A percentile compares a stretch with the other conserved stretches of the same genome.
Conservation (phyloP, 2,329 filamentous ascomycete genomes). For the Zymoseptoria pseudotritici region DNA sequence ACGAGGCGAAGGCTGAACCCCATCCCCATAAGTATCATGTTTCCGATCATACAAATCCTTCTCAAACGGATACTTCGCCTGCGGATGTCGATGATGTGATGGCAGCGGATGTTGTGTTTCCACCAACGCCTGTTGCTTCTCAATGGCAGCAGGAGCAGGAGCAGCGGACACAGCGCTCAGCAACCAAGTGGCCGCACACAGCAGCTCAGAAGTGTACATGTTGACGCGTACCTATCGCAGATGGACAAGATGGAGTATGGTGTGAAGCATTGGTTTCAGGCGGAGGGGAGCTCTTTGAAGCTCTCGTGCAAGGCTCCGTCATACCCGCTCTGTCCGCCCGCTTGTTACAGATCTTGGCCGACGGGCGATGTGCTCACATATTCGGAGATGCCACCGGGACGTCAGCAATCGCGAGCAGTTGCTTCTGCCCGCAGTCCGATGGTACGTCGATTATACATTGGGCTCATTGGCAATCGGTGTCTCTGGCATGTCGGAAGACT, state of each 20-base stretch:
- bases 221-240: not conserved
- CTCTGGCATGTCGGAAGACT: not conserved
- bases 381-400: not conserved
- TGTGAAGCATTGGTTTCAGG: not conserved
- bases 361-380: not conserved
- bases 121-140: not conserved
- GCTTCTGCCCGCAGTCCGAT: not conserved
- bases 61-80: constrained; percentile 47
- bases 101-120: not conserved
- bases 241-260: not conserved
- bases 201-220: not conserved
- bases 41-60: constrained; percentile 58
- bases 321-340: not conserved
- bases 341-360: not conserved
- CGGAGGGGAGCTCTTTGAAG: not conserved
- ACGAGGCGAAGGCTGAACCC: constrained; percentile 56
- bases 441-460: not conserved
- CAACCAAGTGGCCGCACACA: not conserved
- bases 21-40: constrained; percentile 52
- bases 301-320: not conserved
- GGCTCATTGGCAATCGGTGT: not conserved
- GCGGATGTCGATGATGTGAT: constrained; percentile 29
- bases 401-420: not conserved
- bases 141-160: not conserved
- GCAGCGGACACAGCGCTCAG: not conserved